Evolutionary conservation across 768 basidiomycete genomes (phyloP).

Genomic region (Lactarius vividus): DNA sequence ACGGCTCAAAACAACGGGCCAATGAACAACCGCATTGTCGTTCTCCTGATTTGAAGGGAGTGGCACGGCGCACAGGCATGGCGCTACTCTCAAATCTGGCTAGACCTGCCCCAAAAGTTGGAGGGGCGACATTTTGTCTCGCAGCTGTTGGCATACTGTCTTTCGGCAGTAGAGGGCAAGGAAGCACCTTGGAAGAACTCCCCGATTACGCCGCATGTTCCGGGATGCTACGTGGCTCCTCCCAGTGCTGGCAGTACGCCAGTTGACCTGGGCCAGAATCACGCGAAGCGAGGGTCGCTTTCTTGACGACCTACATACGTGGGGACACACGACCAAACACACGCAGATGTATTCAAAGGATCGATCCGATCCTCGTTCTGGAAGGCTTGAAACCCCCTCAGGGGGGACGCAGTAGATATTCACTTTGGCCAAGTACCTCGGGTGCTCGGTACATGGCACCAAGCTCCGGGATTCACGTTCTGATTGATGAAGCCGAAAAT

Average conservation of each 20-base stretch:
- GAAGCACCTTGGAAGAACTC: slow-evolving; percentile 20
- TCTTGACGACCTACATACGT: slow-evolving; percentile 2
- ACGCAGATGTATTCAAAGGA: slow-evolving; percentile 9
- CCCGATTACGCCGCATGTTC: slow-evolving; percentile 20
- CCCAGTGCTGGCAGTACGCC: slow-evolving; percentile 14
- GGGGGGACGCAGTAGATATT: slow-evolving; percentile 5
- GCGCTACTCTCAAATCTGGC: slow-evolving; percentile 7
- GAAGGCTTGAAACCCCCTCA: slow-evolving; percentile 7
- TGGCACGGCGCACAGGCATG: background rate
- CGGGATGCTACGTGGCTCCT: slow-evolving; percentile 22
- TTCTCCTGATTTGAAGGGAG: slow-evolving; percentile 4
- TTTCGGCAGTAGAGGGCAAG: slow-evolving; percentile 10
- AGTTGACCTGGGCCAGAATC: slow-evolving; percentile 8
- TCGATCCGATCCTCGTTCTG: slow-evolving; percentile 23
- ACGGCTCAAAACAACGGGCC: slow-evolving; percentile 7
- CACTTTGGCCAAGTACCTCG: background rate
- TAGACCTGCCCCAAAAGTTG: slow-evolving; percentile 11
- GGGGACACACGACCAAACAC: slow-evolving; percentile 1
- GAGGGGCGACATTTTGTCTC: slow-evolving; percentile 8
- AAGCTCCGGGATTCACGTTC: slow-evolving; percentile 13
- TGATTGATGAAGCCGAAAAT: slow-evolving; percentile 9
- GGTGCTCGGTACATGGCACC: slow-evolving; percentile 19
- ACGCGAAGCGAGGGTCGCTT: slow-evolving; percentile 12
- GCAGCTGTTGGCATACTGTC: slow-evolving; percentile 6
- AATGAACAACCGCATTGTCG: slow-evolving; percentile 2